Percentiles rank a stretch among this genome's conserved stretches.
Evolutionary conservation across 345 rosid species (phyloP).

Genomic region (Hibiscus mutabilis): DNA sequence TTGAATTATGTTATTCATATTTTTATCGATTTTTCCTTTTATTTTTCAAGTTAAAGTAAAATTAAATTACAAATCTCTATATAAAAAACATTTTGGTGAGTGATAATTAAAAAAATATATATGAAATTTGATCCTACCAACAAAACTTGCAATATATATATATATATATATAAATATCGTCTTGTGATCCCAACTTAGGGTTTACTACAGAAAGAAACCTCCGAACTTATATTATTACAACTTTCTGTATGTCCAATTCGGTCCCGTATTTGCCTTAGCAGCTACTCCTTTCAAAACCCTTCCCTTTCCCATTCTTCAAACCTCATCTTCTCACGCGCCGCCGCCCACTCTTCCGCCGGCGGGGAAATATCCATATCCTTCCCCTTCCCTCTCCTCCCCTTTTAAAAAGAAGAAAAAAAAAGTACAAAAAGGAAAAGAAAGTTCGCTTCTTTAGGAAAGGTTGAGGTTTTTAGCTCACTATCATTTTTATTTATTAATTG

Average conservation of each 20-base stretch:
- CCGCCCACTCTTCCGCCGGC: not conserved
- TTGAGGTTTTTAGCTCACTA: not conserved
- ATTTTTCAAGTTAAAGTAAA: too few species aligned
- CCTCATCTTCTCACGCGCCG: slow-evolving; percentile 4
- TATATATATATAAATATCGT: slow-evolving; percentile 6
- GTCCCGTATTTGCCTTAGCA: slow-evolving; percentile 7
- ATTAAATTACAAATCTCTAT: too few species aligned
- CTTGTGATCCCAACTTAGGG: slow-evolving; percentile 19
- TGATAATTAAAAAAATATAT: too few species aligned
- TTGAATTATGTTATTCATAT: too few species aligned
- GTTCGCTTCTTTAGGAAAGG: not conserved
- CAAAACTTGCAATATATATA: too few species aligned
- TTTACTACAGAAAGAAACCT: slow-evolving; percentile 8
- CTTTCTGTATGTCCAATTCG: not conserved
- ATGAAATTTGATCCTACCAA: too few species aligned
- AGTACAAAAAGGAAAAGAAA: not conserved
- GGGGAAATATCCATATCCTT: not conserved
- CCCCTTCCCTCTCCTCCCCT: not conserved
- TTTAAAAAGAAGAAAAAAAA: too few species aligned
- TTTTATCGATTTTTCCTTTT: too few species aligned
- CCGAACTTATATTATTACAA: not conserved
- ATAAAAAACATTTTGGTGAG: too few species aligned
- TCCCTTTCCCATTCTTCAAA: not conserved
- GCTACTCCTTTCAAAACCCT: not conserved
- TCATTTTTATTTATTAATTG: too few species aligned